A percentile compares a stretch with the other conserved stretches of the same genome.
phyloP scores from a whole-genome alignment of 2,329 filamentous ascomycete species.

The Neofusicoccum cordaticola region DNA sequence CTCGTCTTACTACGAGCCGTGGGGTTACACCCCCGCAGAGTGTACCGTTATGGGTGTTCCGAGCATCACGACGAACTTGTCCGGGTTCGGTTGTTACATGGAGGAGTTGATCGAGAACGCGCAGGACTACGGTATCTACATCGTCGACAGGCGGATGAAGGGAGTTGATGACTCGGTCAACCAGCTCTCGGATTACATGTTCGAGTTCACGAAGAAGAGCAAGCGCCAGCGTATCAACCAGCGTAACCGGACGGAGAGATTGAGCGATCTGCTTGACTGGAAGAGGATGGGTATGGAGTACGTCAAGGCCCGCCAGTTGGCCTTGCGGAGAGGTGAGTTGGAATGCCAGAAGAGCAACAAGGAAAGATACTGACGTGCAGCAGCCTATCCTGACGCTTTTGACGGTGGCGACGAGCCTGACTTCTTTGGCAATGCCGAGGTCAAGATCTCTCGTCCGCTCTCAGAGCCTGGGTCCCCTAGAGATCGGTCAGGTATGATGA shows the following conservation, averaged over 20 bases:
- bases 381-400: constrained; percentile 85
- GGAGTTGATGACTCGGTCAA: constrained; percentile 97
- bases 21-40: constrained; percentile 97
- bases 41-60: constrained; percentile 99
- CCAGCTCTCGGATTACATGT: constrained; percentile 89
- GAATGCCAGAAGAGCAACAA: neutral
- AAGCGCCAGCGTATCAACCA: constrained; percentile 97
- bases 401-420: constrained; percentile 73
- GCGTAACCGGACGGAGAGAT: constrained; percentile 89
- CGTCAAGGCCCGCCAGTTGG: constrained; percentile 92
- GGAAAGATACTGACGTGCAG: neutral
- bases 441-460: constrained; percentile 92
- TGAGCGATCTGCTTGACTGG: constrained; percentile 96
- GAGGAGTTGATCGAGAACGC: constrained; percentile 98
- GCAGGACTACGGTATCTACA: constrained; percentile 97
- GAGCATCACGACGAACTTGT: constrained; percentile 96
- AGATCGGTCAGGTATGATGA: constrained; percentile 96
- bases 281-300: constrained; percentile 99
- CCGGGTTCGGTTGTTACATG: constrained; percentile 99
- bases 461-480: constrained; percentile 91
- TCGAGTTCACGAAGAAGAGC: constrained; percentile 89
- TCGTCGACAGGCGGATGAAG: constrained; percentile 92
- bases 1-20: constrained; percentile 97
- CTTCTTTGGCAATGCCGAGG: constrained; percentile 87
- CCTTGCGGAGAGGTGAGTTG: constrained; percentile 64